A percentile compares a stretch with the other conserved stretches of the same genome.
Evolutionary conservation across 2,329 filamentous ascomycete species (phyloP).

Genomic region (Fusarium haematococcum): DNA sequence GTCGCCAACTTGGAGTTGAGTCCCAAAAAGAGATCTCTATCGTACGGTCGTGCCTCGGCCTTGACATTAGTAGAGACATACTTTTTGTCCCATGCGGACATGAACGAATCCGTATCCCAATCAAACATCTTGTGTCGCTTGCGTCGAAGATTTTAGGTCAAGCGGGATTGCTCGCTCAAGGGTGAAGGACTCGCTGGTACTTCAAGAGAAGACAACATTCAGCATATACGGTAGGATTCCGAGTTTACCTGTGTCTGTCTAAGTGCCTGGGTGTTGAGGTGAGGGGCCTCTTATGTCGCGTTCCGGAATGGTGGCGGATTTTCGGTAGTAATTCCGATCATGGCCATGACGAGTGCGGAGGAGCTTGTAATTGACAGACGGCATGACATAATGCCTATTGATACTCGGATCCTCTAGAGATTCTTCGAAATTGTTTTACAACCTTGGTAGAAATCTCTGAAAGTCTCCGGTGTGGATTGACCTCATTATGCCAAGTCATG

Average conservation of each 20-base stretch:
- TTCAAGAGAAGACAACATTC: not conserved
- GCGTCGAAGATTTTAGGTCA: not conserved
- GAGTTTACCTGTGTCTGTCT: not conserved
- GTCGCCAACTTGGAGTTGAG: slow-evolving; percentile 8
- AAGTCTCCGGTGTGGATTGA: not conserved
- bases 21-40: slow-evolving; percentile 10
- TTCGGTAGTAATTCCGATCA: not conserved
- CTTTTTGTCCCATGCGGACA: slow-evolving; percentile 29
- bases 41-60: slow-evolving; percentile 10
- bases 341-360: not conserved
- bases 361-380: not conserved
- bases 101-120: slow-evolving; percentile 22
- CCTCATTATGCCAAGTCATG: not conserved
- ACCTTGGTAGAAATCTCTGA: not conserved
- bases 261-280: not conserved
- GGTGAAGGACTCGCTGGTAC: not conserved
- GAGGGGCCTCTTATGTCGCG: not conserved
- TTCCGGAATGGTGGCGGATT: not conserved
- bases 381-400: not conserved
- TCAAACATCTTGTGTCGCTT: slow-evolving; percentile 15
- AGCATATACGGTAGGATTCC: not conserved
- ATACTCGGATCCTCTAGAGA: not conserved
- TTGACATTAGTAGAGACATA: slow-evolving; percentile 31
- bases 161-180: not conserved
- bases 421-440: not conserved